phyloP scores from a whole-genome alignment of 202 grass and related monocot genomes.

The Zizania palustris region DNA sequence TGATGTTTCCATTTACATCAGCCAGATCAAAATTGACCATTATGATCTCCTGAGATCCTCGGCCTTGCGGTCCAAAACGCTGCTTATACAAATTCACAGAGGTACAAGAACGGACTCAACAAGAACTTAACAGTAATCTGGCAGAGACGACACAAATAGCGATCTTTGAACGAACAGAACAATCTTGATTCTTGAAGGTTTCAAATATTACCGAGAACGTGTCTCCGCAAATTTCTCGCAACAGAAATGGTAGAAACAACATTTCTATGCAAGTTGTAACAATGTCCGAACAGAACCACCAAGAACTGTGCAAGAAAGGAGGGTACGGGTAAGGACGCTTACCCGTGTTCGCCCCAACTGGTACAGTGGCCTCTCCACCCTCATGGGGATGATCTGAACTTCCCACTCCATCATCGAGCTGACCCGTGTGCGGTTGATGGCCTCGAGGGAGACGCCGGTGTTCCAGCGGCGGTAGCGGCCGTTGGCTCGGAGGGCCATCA shows the following conservation, averaged over 20 bases:
- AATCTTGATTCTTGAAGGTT: too few species aligned
- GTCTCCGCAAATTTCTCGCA: background rate
- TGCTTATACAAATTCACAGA: slow-evolving; percentile 28
- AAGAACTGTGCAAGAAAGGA: slow-evolving; percentile 11
- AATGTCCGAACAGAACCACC: background rate
- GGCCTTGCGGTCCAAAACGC: background rate
- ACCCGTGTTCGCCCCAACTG: slow-evolving; percentile 24
- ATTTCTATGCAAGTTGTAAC: background rate
- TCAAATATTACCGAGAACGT: background rate
- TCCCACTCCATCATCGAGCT: slow-evolving; percentile 55
- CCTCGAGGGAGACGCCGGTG: slow-evolving; percentile 23
- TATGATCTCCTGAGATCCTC: slow-evolving; percentile 31
- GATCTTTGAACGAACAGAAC: background rate
- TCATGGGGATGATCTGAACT: slow-evolving; percentile 34
- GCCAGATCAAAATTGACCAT: slow-evolving; percentile 8
- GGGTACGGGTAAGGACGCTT: background rate
- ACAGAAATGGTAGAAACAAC: background rate
- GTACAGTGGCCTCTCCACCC: slow-evolving; percentile 35
- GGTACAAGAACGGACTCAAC: background rate
- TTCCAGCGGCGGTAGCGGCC: slow-evolving; percentile 34
- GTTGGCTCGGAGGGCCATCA: slow-evolving; percentile 46
- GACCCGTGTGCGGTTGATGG: slow-evolving; percentile 23
- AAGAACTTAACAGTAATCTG: background rate
- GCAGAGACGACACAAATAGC: background rate
- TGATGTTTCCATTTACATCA: slow-evolving; percentile 27